These are phyloP conservation scores for Oryza nivara DNA, from an alignment of 176 grass and related monocot species.

Conservation along the genomic window DNA sequence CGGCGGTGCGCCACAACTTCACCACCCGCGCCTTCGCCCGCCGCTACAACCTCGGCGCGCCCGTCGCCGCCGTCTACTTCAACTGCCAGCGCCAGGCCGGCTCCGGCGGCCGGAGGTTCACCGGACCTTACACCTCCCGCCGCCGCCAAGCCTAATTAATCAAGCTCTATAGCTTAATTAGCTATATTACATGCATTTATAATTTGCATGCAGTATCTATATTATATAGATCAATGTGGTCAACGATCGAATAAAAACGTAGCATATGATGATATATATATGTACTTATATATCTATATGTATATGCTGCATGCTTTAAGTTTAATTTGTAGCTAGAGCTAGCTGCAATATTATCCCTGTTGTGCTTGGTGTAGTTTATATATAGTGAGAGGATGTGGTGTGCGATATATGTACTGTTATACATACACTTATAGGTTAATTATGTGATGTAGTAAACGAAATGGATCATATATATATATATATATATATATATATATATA, in stretches of 20 bases:
- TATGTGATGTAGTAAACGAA: background rate
- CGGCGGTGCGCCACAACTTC: constrained; percentile 74
- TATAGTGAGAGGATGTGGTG: no score
- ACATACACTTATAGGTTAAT: background rate
- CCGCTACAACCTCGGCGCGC: constrained; percentile 63
- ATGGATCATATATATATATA: background rate
- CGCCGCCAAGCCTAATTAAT: background rate
- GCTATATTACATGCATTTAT: background rate
- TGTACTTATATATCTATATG: background rate
- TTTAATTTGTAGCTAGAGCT: no score
- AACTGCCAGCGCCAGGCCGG: constrained; percentile 81
- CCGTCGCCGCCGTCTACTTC: constrained; percentile 68
- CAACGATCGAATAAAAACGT: constrained; percentile 4
- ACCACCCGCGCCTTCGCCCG: constrained; percentile 58
- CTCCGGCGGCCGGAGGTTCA: constrained; percentile 72
- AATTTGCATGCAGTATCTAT: background rate
- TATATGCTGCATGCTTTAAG: no score
- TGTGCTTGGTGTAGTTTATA: no score
- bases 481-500: no score
- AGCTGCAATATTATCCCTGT: no score
- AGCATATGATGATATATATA: background rate
- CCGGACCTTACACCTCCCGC: constrained; percentile 43
- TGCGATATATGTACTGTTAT: no score
- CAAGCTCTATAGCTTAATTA: no score
- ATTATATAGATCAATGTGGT: background rate